phyloP scores from a whole-genome alignment of 208 protist genomes.

The Trypanosoma conorhini region DNA sequence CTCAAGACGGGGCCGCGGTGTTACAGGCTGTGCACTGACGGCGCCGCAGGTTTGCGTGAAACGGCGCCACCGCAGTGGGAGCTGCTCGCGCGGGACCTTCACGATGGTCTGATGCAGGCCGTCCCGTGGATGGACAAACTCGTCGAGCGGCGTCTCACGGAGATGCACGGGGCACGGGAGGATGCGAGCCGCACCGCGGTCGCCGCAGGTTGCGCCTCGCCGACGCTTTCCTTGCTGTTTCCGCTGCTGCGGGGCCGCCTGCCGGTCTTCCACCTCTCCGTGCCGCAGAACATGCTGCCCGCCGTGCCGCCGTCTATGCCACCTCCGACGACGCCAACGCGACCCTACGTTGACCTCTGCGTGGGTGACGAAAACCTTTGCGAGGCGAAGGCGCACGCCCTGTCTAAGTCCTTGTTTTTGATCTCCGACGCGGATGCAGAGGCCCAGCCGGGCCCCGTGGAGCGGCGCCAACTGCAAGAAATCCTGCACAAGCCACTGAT shows the following conservation, averaged over 20 bases:
- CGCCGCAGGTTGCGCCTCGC: not conserved
- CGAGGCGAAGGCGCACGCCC: slow-evolving; percentile 59
- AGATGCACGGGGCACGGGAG: slow-evolving; percentile 5
- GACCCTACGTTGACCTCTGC: slow-evolving; percentile 46
- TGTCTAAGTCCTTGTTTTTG: slow-evolving; percentile 61
- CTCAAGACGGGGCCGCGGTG: slow-evolving; percentile 46
- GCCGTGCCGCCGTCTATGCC: not conserved
- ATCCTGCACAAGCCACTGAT: slow-evolving; percentile 58
- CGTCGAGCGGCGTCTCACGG: slow-evolving; percentile 45
- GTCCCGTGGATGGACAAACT: slow-evolving; percentile 83
- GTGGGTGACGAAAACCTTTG: slow-evolving; percentile 63
- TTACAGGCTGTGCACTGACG: slow-evolving; percentile 26
- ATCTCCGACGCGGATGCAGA: slow-evolving; percentile 47
- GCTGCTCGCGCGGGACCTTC: slow-evolving; percentile 28
- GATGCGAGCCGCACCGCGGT: not conserved
- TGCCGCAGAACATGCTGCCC: slow-evolving; percentile 3
- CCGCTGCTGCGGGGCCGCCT: slow-evolving; percentile 36
- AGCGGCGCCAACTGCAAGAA: slow-evolving; percentile 64
- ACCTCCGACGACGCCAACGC: slow-evolving; percentile 30
- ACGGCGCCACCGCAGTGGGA: slow-evolving; percentile 12
- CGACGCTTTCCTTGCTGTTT: slow-evolving; percentile 39
- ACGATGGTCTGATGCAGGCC: slow-evolving; percentile 42
- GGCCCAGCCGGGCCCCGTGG: slow-evolving; percentile 54
- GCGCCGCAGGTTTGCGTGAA: not conserved
- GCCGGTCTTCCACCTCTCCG: slow-evolving; percentile 25